These are phyloP conservation scores for Akebia trifoliata DNA, from an alignment of 164 flowering plant genomes.

Conservation along the genomic window DNA sequence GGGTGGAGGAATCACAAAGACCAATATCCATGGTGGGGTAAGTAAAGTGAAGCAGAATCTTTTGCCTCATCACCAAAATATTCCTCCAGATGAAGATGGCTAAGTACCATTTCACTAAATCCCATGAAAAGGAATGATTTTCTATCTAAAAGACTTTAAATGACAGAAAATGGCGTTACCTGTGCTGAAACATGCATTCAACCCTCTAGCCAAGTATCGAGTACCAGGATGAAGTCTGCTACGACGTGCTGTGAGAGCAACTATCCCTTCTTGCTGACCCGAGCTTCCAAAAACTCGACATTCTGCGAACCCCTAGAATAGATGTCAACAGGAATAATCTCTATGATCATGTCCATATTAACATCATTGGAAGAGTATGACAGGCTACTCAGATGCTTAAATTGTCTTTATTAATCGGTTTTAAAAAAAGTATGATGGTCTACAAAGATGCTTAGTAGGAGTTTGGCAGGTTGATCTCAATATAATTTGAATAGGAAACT, in stretches of 20 bases:
- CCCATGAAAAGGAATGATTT: not conserved
- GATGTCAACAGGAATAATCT: slow-evolving; percentile 13
- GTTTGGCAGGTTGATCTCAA: no score
- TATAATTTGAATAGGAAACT: no score
- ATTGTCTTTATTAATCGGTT: no score
- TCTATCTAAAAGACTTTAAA: not conserved
- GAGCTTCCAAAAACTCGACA: slow-evolving; percentile 79
- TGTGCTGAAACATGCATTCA: slow-evolving; percentile 91
- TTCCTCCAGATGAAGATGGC: not conserved
- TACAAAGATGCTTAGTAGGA: no score
- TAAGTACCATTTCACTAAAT: not conserved
- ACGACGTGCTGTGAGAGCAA: slow-evolving; percentile 96
- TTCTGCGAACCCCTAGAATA: slow-evolving; percentile 86
- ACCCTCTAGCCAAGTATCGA: slow-evolving; percentile 92
- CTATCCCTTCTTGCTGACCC: slow-evolving; percentile 83
- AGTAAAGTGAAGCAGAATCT: no score
- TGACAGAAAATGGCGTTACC: slow-evolving; percentile 36
- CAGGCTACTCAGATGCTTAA: no score
- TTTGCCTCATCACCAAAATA: no score
- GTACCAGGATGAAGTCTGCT: slow-evolving; percentile 99
- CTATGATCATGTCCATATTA: not conserved
- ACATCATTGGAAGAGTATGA: no score
- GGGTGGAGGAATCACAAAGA: not conserved
- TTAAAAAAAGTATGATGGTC: no score
- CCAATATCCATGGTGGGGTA: no score